Evolutionary conservation across 805 yeast genomes (phyloP).

Genomic region (Hanseniaspora mollemarum): DNA sequence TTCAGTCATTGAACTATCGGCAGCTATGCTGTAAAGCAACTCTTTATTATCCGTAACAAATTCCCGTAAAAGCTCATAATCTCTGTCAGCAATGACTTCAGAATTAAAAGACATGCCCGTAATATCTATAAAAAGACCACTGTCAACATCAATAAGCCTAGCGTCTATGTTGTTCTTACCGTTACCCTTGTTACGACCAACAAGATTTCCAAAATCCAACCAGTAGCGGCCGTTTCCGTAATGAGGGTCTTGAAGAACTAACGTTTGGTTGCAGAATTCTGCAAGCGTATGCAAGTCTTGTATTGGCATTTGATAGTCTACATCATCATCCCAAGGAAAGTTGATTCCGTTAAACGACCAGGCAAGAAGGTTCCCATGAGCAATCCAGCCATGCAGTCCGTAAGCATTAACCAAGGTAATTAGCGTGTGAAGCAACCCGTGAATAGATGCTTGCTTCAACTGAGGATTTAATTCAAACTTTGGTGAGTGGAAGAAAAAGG

Average conservation of each 20-base stretch:
- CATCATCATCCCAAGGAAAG: slow-evolving; percentile 59
- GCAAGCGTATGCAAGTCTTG: slow-evolving; percentile 37
- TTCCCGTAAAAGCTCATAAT: background rate
- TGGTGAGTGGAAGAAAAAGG: slow-evolving; percentile 47
- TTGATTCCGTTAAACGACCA: slow-evolving; percentile 54
- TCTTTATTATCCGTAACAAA: background rate
- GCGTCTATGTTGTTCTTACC: slow-evolving; percentile 60
- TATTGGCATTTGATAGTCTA: slow-evolving; percentile 54
- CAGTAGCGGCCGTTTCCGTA: slow-evolving; percentile 49
- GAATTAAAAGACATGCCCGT: slow-evolving; percentile 44
- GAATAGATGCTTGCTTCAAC: slow-evolving; percentile 25
- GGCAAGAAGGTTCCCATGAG: slow-evolving; percentile 53
- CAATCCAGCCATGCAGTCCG: slow-evolving; percentile 47
- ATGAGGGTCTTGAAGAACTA: slow-evolving; percentile 37
- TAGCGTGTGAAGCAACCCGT: slow-evolving; percentile 42
- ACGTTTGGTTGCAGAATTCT: slow-evolving; percentile 32
- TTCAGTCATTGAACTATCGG: too few species aligned
- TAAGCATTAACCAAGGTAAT: slow-evolving; percentile 37
- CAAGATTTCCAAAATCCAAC: slow-evolving; percentile 40
- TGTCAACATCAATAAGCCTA: slow-evolving; percentile 56
- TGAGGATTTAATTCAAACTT: slow-evolving; percentile 31
- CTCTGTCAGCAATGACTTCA: slow-evolving; percentile 16
- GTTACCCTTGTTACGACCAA: slow-evolving; percentile 46
- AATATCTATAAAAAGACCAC: slow-evolving; percentile 62
- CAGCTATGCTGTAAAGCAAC: background rate